phyloP scores from a whole-genome alignment of 2,329 filamentous ascomycete species.

The Beauveria asiatica region DNA sequence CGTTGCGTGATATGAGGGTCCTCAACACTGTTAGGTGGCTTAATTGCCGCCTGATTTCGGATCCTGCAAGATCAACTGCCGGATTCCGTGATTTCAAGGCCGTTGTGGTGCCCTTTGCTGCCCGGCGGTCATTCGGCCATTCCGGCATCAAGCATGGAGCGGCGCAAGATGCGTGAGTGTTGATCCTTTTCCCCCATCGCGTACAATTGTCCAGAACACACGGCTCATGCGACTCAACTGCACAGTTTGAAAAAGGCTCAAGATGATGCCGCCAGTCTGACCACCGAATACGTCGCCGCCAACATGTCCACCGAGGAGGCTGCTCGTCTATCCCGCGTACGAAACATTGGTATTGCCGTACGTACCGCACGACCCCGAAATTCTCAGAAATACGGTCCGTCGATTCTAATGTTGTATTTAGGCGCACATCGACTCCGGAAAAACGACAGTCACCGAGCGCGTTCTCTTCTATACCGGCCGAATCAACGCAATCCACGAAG shows the following conservation, averaged over 20 bases:
- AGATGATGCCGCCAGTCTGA: slow-evolving; percentile 42
- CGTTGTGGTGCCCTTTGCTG: slow-evolving; percentile 16
- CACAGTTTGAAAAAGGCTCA: slow-evolving; percentile 42
- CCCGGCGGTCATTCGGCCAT: slow-evolving; percentile 26
- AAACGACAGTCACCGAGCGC: slow-evolving; percentile 93
- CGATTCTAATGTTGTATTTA: slow-evolving; percentile 26
- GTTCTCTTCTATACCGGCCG: slow-evolving; percentile 97
- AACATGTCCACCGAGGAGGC: slow-evolving; percentile 76
- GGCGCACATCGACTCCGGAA: slow-evolving; percentile 98
- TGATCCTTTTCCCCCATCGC: not conserved
- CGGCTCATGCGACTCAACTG: not conserved
- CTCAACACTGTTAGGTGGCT: slow-evolving; percentile 32
- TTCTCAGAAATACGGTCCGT: not conserved
- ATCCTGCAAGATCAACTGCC: slow-evolving; percentile 20
- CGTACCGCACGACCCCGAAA: slow-evolving; percentile 20
- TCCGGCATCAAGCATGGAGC: slow-evolving; percentile 22
- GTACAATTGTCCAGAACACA: not conserved
- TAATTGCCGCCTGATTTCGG: slow-evolving; percentile 28
- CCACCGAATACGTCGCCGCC: slow-evolving; percentile 57
- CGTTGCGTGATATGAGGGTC: slow-evolving; percentile 28
- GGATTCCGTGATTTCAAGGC: slow-evolving; percentile 21
- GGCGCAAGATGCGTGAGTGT: slow-evolving; percentile 34
- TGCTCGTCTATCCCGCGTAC: slow-evolving; percentile 67
- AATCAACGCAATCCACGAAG: slow-evolving; percentile 95
- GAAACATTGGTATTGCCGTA: slow-evolving; percentile 97